These are phyloP conservation scores for Geopyxis carbonaria DNA, from an alignment of 495 filamentous ascomycete species.

Conservation along the genomic window DNA sequence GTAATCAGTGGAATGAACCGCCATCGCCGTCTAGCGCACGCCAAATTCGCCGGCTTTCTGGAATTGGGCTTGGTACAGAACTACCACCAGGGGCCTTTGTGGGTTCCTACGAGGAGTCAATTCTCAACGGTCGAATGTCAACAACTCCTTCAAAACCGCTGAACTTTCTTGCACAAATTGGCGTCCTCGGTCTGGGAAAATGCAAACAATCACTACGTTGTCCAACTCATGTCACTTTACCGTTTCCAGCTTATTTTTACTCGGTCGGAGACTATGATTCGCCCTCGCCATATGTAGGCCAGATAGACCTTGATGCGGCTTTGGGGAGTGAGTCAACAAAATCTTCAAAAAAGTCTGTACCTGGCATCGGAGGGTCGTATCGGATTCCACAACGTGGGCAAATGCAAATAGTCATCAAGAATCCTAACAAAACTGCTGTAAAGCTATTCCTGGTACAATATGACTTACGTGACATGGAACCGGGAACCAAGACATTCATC, in stretches of 20 bases:
- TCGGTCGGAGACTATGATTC: constrained; percentile 42
- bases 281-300: constrained; percentile 89
- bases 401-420: constrained; percentile 67
- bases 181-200: constrained; percentile 75
- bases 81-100: constrained; percentile 75
- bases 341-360: constrained; percentile 30
- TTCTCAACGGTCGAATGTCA: constrained; percentile 88
- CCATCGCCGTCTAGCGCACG: constrained; percentile 25
- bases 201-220: constrained; percentile 76
- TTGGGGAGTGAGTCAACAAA: constrained; percentile 33
- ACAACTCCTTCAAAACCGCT: constrained; percentile 87
- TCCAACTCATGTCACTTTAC: constrained; percentile 77
- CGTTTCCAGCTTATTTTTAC: constrained; percentile 95
- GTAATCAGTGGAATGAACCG: constrained; percentile 14
- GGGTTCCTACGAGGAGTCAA: constrained; percentile 94
- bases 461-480: constrained; percentile 86
- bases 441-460: constrained; percentile 73
- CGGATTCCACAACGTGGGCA: constrained; percentile 91
- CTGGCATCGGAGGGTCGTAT: constrained; percentile 61
- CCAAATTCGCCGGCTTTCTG: constrained; percentile 38
- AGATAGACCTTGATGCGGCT: constrained; percentile 76
- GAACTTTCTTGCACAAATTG: constrained; percentile 89
- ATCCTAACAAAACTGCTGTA: constrained; percentile 27
- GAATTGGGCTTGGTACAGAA: constrained; percentile 38
- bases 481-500: constrained; percentile 90